Base-by-base conservation (phyloP, 2,329 filamentous ascomycete species). In the Pseudogymnoascus sp. region DNA sequence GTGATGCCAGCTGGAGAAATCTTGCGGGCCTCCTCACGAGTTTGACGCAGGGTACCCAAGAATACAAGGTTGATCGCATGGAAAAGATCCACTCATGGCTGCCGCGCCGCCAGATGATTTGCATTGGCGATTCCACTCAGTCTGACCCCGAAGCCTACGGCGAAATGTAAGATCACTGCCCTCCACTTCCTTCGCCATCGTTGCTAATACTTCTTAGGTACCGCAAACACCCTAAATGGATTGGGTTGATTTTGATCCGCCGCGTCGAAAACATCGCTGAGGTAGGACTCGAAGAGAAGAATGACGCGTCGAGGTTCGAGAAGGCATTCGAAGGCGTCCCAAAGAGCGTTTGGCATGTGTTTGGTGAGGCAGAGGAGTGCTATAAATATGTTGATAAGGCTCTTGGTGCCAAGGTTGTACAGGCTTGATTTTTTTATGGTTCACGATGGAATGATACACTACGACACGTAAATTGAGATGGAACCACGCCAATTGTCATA, bases 101-200 rank as follows among this genome's bases (percentile, higher is more conserved):
- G 57, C 93, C 93, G 3, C 28, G n/a, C 28, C 80, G 89, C 63
- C 89, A 87, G 68, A 87, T 96, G 75, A 83, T 97, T 64, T 87
- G 87, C 66, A 86, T 97, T 65, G 93, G 93, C 0, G 93, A 97
- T 74, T 93, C 88, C 38, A 97, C 92, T 0, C 93, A 97, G 74
- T 88, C 84, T 25, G 93, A 97, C 68, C 92, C 93, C 0, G 93
- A 97, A 72, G 84, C 90, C 0, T 97, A 97, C 70, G 92, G 87
- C 28, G 86, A 92, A 66, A 85, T 90, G 74, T 91, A 81, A 73
- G 79, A 73, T 11, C 8, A 28, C n/a, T 5, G 33, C 1, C 4
- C 6, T n/a, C 11, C 1, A 15, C 11, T 14, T 60, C 15, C 12
- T 25, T 36, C 11, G 18, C n/a, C 25, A 47, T 41, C 18, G 14